Evolutionary conservation across 2,329 filamentous ascomycete genomes (phyloP).

Genomic region (Xylaria arbuscula): DNA sequence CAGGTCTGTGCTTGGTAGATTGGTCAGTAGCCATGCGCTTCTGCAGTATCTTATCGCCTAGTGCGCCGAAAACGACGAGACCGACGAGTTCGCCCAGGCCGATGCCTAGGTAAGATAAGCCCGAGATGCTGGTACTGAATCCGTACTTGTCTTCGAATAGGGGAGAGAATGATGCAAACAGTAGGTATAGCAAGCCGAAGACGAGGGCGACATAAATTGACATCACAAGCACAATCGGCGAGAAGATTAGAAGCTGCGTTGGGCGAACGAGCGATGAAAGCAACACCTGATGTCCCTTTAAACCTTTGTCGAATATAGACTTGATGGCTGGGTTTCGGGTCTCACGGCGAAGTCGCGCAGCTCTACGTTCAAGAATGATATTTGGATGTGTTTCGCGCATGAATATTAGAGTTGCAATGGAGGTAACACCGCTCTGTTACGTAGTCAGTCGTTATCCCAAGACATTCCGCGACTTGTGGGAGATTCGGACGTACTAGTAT

Average conservation of each 20-base stretch:
- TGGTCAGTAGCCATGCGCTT: constrained; percentile 5
- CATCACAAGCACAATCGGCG: constrained; percentile 19
- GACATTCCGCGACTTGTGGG: not conserved
- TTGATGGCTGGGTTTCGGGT: constrained; percentile 9
- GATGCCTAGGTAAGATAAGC: constrained; percentile 26
- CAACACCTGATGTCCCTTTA: not conserved
- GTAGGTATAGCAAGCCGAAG: constrained; percentile 25
- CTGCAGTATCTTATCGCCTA: constrained; percentile 25
- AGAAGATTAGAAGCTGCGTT: constrained; percentile 21
- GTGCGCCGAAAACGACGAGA: constrained; percentile 13
- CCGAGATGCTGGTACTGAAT: constrained; percentile 13
- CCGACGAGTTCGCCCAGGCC: constrained; percentile 20
- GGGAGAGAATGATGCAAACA: constrained; percentile 20
- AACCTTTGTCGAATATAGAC: constrained; percentile 16
- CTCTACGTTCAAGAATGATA: constrained; percentile 19
- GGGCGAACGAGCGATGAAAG: constrained; percentile 16
- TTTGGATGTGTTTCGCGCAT: constrained; percentile 31
- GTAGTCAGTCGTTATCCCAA: not conserved
- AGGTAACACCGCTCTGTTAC: constrained; percentile 7
- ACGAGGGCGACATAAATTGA: constrained; percentile 24
- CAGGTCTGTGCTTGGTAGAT: constrained; percentile 7
- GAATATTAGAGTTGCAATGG: constrained; percentile 12
- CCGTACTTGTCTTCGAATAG: constrained; percentile 24
- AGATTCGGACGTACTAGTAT: constrained; percentile 50
- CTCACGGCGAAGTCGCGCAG: constrained; percentile 9